A percentile compares a stretch with the other conserved stretches of the same genome.
These are phyloP conservation scores for Lyophyllum decastes DNA, from an alignment of 768 basidiomycete species.

Conservation along the genomic window DNA sequence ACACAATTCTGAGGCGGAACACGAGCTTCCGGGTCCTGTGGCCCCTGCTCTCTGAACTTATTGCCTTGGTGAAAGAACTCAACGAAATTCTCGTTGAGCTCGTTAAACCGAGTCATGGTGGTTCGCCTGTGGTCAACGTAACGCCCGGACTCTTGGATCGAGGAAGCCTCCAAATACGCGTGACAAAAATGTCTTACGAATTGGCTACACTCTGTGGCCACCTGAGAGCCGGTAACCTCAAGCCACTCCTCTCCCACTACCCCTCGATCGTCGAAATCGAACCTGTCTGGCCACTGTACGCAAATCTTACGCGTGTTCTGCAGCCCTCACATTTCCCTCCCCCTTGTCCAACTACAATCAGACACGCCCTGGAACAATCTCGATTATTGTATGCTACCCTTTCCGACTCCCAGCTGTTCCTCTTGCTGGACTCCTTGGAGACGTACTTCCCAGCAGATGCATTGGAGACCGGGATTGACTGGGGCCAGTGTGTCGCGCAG, in stretches of 20 bases:
- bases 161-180: background rate
- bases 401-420: background rate
- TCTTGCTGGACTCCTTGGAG: conserved; percentile 5
- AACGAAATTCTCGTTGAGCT: background rate
- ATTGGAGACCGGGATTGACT: background rate
- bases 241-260: background rate
- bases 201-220: background rate
- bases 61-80: background rate
- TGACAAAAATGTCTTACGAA: background rate
- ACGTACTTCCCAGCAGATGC: background rate
- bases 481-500: background rate
- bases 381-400: background rate
- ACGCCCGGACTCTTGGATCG: background rate
- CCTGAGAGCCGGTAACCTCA: background rate
- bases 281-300: background rate
- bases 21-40: background rate
- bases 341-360: background rate
- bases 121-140: background rate
- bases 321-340: background rate
- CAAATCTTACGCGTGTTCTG: background rate
- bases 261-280: background rate
- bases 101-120: background rate
- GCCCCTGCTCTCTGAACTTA: background rate
- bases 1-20: background rate
- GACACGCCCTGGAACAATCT: background rate